Evolutionary conservation across 192 early-diverging fungal genomes (phyloP), one percentile per base, ranked within the genome.

Genomic region (Entomortierella beljakovae): DNA sequence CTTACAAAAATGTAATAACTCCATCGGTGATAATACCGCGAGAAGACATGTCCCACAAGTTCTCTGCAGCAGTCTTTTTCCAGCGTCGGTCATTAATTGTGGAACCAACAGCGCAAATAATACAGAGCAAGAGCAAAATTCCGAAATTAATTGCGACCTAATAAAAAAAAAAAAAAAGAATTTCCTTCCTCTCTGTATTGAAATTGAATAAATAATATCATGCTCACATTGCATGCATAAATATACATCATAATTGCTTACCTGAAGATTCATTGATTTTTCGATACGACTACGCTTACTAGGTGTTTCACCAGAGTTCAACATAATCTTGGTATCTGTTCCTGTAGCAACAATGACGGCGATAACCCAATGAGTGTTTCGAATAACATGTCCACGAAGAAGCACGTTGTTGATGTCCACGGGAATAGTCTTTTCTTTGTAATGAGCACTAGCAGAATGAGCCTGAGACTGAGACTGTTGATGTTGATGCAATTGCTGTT

Each of bases 341-440:
- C 97, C 97, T 3, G 97, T 98, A 57, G 88, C 94, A 10, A 96
- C 57, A 13, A 93, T 91, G 0, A 95, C 52, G 2, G 95, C 96
- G 63, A 96, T 89, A 9, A 92, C 84, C 94, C 95, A 99, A 57
- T 91, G 90, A 0, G 96, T 97, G 83, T 99, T 99, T 38, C 94
- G 85, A 32, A 99, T 72, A 6, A 92, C 87, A 81, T 95, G 95
- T 16, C 96, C 97, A 46, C 97, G 88, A 18, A 99, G 81, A n/a
- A 97, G 79, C 48, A 97, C 70, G 68, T 92, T 92, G 73, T 89
- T 92, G 50, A 95, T 93, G 32, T 86, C 88, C 10, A 99, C 81
- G n/a, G 95, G 91, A 0, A 88, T 76, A 26, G 80, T 83, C 3
- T 79, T 83, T 38, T 73, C 62, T 35, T 61, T 63, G 48, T 71